These are phyloP conservation scores for Pichia heedii DNA, from an alignment of 805 yeast species.

Conservation along the genomic window DNA sequence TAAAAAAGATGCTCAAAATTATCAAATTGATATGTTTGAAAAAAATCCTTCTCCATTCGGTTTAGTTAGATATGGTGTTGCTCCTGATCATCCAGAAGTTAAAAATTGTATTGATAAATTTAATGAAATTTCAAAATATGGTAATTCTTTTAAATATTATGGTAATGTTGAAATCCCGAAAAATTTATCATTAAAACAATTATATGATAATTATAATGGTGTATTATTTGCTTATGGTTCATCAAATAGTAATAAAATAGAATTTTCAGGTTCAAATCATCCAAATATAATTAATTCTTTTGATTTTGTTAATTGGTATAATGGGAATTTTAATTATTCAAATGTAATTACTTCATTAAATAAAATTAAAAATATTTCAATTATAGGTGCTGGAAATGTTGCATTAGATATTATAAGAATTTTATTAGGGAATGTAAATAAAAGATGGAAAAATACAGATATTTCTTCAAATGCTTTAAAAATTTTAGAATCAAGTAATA, in stretches of 20 bases:
- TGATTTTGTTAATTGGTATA: slow-evolving; percentile 92
- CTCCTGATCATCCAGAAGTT: slow-evolving; percentile 96
- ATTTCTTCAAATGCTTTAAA: slow-evolving; percentile 54
- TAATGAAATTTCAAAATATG: slow-evolving; percentile 31
- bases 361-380: slow-evolving; percentile 54
- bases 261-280: slow-evolving; percentile 37
- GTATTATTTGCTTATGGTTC: slow-evolving; percentile 82
- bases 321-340: slow-evolving; percentile 66
- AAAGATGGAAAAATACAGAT: slow-evolving; percentile 56
- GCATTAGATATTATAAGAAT: slow-evolving; percentile 87
- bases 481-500: slow-evolving; percentile 40
- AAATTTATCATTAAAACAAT: slow-evolving; percentile 34
- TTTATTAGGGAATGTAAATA: slow-evolving; percentile 45
- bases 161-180: slow-evolving; percentile 55
- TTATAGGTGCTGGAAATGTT: slow-evolving; percentile 96
- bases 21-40: slow-evolving; percentile 68
- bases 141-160: slow-evolving; percentile 38
- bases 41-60: slow-evolving; percentile 87
- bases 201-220: slow-evolving; percentile 55
- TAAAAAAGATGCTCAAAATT: slow-evolving; percentile 22
- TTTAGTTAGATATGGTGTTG: slow-evolving; percentile 88
- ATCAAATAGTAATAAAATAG: slow-evolving; percentile 37
- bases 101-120: slow-evolving; percentile 77
- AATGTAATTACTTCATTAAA: slow-evolving; percentile 48
- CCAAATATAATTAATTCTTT: slow-evolving; percentile 73